Evolutionary conservation across 78 protist species (phyloP).

Genomic region (Neovahlkampfia damariscottae): DNA sequence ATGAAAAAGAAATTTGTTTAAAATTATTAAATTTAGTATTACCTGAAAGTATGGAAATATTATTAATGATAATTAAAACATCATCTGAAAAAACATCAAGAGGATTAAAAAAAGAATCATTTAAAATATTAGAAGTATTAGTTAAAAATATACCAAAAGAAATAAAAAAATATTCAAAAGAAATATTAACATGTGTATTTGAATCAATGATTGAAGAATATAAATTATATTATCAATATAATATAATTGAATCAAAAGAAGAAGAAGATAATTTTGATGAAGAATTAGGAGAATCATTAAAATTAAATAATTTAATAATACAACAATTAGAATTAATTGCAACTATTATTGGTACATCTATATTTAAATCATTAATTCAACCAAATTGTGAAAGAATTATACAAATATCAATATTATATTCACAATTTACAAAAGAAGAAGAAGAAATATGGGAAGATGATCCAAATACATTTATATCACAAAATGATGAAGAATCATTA

Average conservation of each 20-base stretch:
- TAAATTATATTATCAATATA: background rate
- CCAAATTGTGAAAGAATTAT: background rate
- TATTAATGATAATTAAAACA: background rate
- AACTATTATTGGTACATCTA: background rate
- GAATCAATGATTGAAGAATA: background rate
- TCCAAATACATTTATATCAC: background rate
- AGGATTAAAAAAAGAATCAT: background rate
- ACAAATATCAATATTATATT: background rate
- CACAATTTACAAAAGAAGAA: background rate
- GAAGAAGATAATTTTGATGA: background rate
- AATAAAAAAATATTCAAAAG: background rate
- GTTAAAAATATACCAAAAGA: background rate
- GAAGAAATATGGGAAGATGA: background rate
- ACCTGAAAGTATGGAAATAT: background rate
- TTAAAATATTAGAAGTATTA: background rate
- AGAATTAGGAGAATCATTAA: background rate
- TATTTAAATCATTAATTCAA: background rate
- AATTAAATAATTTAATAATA: background rate
- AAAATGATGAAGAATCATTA: too few species aligned
- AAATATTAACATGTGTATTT: background rate
- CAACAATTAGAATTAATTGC: background rate
- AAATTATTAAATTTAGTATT: background rate
- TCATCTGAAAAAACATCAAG: background rate
- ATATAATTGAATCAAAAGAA: background rate
- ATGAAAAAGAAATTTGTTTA: background rate